Conservation (phyloP, 75 land plant species). For the Chamaecyparis obtusa region DNA sequence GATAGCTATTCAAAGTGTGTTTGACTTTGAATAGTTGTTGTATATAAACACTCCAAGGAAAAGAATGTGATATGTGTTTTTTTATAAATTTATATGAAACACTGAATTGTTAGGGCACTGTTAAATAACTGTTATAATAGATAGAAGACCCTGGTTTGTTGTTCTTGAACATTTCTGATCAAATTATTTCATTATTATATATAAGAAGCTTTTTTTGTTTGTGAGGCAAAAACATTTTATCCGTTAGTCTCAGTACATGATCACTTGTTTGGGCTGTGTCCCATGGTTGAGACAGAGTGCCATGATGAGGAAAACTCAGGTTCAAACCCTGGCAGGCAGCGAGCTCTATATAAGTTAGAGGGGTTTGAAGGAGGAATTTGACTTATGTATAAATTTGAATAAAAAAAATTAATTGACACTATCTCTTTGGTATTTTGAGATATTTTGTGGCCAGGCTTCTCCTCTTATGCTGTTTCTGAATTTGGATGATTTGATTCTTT, state of each 20-base stretch:
- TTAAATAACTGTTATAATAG: background rate
- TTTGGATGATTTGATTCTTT: background rate
- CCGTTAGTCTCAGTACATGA: background rate
- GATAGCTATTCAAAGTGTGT: background rate
- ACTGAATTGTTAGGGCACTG: background rate
- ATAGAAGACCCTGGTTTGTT: background rate
- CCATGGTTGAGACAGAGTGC: too few relatives aligned
- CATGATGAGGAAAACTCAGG: too few relatives aligned
- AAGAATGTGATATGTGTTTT: background rate
- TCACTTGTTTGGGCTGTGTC: background rate
- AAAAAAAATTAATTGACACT: background rate
- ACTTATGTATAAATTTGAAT: too few relatives aligned
- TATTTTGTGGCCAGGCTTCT: background rate
- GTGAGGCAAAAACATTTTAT: background rate
- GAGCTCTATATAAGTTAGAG: too few relatives aligned
- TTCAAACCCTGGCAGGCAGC: too few relatives aligned
- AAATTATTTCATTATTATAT: background rate
- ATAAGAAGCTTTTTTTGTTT: background rate
- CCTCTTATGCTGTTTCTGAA: background rate
- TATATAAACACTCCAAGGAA: conserved; percentile 2
- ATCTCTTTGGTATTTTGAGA: background rate
- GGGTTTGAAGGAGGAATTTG: too few relatives aligned
- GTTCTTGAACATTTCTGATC: background rate
- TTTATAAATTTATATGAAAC: background rate
- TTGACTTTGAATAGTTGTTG: background rate